A percentile compares a stretch with the other conserved stretches of the same genome.
Evolutionary conservation across 148 eudicot genomes (phyloP).

Genomic region (Linanthus parryae): DNA sequence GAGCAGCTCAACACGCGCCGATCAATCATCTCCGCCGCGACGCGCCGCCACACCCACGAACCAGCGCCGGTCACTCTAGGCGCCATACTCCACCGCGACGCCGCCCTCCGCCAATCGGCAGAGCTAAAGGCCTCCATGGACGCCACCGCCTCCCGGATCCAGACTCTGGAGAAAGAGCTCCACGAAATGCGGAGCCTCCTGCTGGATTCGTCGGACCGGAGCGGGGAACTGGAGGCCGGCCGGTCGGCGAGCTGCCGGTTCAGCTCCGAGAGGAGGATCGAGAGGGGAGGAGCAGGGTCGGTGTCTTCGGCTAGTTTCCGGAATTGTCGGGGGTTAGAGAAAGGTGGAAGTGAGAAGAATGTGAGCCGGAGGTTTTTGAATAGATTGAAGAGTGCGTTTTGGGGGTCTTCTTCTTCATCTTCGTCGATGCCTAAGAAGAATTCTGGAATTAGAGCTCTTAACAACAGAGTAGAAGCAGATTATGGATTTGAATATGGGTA

Average conservation of each 20-base stretch:
- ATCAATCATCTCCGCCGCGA: constrained; percentile 39
- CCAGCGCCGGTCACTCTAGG: constrained; percentile 47
- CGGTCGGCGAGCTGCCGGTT: constrained; percentile 59
- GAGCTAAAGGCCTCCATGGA: constrained; percentile 51
- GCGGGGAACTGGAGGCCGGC: constrained; percentile 19
- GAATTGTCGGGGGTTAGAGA: constrained; percentile 1
- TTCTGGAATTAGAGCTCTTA: too few species aligned
- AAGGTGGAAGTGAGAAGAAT: constrained; percentile 20
- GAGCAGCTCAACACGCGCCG: constrained; percentile 85
- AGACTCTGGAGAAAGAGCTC: constrained; percentile 57
- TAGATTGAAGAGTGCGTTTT: constrained; percentile 50
- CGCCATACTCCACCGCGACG: constrained; percentile 62
- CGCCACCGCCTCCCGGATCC: constrained; percentile 51
- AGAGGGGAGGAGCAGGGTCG: constrained; percentile 63
- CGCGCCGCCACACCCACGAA: constrained; percentile 9
- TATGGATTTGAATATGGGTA: too few species aligned
- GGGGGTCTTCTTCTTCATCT: too few species aligned
- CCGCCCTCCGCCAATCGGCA: constrained; percentile 57
- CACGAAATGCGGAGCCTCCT: constrained; percentile 44
- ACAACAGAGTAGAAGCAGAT: too few species aligned
- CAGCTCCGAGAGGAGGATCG: constrained; percentile 32
- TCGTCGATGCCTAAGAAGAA: too few species aligned
- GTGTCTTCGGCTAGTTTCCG: constrained; percentile 41
- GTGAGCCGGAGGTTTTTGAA: constrained; percentile 42
- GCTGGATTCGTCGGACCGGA: constrained; percentile 14